Evolutionary conservation across 2,329 filamentous ascomycete genomes (phyloP).

Genomic region (Pseudogymnoascus sp.): DNA sequence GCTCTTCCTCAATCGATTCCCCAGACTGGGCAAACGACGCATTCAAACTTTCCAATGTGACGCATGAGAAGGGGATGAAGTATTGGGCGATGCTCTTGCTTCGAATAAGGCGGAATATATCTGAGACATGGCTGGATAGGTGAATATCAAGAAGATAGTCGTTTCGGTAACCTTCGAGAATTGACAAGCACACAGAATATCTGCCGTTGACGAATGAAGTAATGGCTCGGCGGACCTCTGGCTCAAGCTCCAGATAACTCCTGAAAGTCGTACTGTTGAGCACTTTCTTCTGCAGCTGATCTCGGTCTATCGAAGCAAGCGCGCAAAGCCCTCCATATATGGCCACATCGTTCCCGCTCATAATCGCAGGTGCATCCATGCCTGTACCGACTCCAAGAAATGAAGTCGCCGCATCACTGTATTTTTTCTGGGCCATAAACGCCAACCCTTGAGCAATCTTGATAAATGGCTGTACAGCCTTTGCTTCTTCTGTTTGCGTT

Average conservation of each 20-base stretch:
- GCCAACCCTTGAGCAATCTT: constrained; percentile 55
- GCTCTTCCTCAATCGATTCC: constrained; percentile 62
- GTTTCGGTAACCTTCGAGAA: constrained; percentile 70
- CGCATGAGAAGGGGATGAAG: constrained; percentile 80
- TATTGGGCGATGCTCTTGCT: constrained; percentile 92
- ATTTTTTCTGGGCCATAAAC: constrained; percentile 49
- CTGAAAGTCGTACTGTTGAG: constrained; percentile 78
- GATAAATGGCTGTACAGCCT: constrained; percentile 42
- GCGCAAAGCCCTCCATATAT: constrained; percentile 87
- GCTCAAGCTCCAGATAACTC: constrained; percentile 82
- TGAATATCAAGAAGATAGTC: constrained; percentile 92
- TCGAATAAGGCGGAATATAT: constrained; percentile 68
- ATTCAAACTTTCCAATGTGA: constrained; percentile 73
- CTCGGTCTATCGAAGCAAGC: constrained; percentile 79
- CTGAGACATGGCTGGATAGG: constrained; percentile 64
- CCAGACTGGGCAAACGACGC: constrained; percentile 63
- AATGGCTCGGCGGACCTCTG: constrained; percentile 87
- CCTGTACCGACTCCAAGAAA: constrained; percentile 41
- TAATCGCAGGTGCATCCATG: constrained; percentile 51
- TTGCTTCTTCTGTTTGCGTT: constrained; percentile 33
- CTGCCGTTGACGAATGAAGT: constrained; percentile 83
- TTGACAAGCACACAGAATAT: constrained; percentile 76
- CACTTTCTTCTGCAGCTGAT: constrained; percentile 65
- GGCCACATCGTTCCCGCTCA: constrained; percentile 81
- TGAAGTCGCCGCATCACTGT: constrained; percentile 58